Evolutionary conservation across 352 stramenopile species (phyloP), one percentile per base, ranked within the genome.

Genomic region (Globisporangium solare): DNA sequence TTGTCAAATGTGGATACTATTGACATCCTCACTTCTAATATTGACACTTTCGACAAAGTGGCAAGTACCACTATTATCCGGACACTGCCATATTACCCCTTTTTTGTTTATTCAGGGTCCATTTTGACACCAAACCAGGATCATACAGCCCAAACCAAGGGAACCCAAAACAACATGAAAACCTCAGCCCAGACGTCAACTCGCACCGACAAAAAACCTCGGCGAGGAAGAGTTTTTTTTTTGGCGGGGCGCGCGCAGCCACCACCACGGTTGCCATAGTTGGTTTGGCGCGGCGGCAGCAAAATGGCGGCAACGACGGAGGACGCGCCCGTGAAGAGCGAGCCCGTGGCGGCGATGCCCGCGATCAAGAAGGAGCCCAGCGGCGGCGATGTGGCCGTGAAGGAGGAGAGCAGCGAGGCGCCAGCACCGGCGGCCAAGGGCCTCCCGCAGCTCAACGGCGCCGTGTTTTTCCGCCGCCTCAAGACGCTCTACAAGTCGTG

Each of bases 391-490:
- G 61, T 64, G 48, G 57, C 39, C 37, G 65, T 79, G 24, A 77
- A 79, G 62, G 53, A 58, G 18, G 74, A 83, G 63, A 58, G 41
- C 35, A 37, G 47, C 42, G 45, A 13, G 3, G 43, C 35, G 2
- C 21, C 61, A 0, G 51, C 56, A 0, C 37, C 64, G 7, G 18
- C 60, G 5, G 39, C 59, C 8, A 64, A 58, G 42, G 54, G 53
- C 3, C 61, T 61, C 12, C 84, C 82, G 53, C 66, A 61, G 45
- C 68, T 93, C 45, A 67, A 95, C 54, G 71, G 73, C 10, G 54
- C 61, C 41, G 66, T 92, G 57, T 95, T 95, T 62, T 95, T 90
- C 68, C 80, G 83, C 21, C 85, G 85, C 4, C 73, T 95, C n/a
- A 60, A 88, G 41, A 78, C 67, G 24, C 70, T 95, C 39, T 92